Percentiles rank a stretch among this genome's conserved stretches.
Conservation (phyloP, 2,329 filamentous ascomycete species). For the Xylariaceae sp. region DNA sequence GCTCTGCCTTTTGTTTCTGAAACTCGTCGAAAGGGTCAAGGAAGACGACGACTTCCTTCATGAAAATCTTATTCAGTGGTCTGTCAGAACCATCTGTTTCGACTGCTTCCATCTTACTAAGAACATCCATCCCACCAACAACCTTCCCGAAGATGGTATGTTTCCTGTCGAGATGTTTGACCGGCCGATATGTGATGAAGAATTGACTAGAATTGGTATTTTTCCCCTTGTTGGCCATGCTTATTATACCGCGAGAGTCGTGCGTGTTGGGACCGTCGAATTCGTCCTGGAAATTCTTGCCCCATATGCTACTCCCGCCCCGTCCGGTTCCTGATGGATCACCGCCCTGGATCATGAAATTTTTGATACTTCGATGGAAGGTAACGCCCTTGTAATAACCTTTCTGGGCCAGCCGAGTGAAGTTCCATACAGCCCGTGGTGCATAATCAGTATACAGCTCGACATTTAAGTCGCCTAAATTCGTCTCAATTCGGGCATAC, state of each 20-base stretch:
- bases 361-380: constrained; percentile 91
- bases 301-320: constrained; percentile 89
- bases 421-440: constrained; percentile 95
- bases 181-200: constrained; percentile 85
- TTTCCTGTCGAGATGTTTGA: constrained; percentile 85
- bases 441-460: constrained; percentile 89
- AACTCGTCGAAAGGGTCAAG: constrained; percentile 97
- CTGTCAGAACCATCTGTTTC: constrained; percentile 71
- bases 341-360: constrained; percentile 97
- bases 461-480: constrained; percentile 76
- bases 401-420: constrained; percentile 78
- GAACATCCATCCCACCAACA: constrained; percentile 67
- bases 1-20: constrained; percentile 65
- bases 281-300: constrained; percentile 90
- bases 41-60: constrained; percentile 79
- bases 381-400: constrained; percentile 81
- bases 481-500: constrained; percentile 86
- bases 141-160: constrained; percentile 95
- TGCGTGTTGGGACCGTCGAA: constrained; percentile 88
- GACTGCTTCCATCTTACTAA: constrained; percentile 72
- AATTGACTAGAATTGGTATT: constrained; percentile 95
- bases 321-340: constrained; percentile 89
- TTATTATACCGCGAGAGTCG: constrained; percentile 71
- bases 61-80: constrained; percentile 72
- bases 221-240: constrained; percentile 98